phyloP scores from a whole-genome alignment of 805 yeast genomes.

The Lipomyces yamadae region DNA sequence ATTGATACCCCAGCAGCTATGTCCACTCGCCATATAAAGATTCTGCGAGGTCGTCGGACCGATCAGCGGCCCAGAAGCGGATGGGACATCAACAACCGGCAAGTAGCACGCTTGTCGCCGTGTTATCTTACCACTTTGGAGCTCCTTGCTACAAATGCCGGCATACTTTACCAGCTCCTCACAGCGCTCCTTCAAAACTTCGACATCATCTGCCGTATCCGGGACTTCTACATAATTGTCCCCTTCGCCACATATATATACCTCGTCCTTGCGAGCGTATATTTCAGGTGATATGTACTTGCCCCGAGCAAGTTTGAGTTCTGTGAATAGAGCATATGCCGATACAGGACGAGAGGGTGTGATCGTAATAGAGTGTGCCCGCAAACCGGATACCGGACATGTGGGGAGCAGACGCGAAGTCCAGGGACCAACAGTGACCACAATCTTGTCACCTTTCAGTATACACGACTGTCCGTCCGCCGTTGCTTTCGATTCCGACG shows the following conservation, averaged over 20 bases:
- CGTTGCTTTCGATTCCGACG: slow-evolving; percentile 7
- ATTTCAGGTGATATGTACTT: slow-evolving; percentile 89
- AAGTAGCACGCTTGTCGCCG: slow-evolving; percentile 92
- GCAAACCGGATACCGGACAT: slow-evolving; percentile 90
- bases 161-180: slow-evolving; percentile 84
- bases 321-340: slow-evolving; percentile 94
- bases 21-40: slow-evolving; percentile 85
- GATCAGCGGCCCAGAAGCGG: slow-evolving; percentile 88
- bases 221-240: slow-evolving; percentile 90
- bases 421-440: slow-evolving; percentile 95
- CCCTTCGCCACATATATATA: slow-evolving; percentile 96
- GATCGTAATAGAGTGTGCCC: slow-evolving; percentile 94
- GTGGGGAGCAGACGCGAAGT: slow-evolving; percentile 86
- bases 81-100: slow-evolving; percentile 92
- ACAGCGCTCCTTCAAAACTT: slow-evolving; percentile 83
- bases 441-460: slow-evolving; percentile 73
- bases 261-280: slow-evolving; percentile 93
- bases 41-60: slow-evolving; percentile 90
- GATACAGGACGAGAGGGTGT: slow-evolving; percentile 82
- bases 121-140: slow-evolving; percentile 73
- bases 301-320: slow-evolving; percentile 69
- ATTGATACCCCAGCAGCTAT: slow-evolving; percentile 98
- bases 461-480: background rate
- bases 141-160: slow-evolving; percentile 69
- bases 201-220: slow-evolving; percentile 91